Evolutionary conservation across 2,329 filamentous ascomycete genomes (phyloP), one percentile per base, ranked within the genome.

Genomic region (Fusarium fujikuroi): DNA sequence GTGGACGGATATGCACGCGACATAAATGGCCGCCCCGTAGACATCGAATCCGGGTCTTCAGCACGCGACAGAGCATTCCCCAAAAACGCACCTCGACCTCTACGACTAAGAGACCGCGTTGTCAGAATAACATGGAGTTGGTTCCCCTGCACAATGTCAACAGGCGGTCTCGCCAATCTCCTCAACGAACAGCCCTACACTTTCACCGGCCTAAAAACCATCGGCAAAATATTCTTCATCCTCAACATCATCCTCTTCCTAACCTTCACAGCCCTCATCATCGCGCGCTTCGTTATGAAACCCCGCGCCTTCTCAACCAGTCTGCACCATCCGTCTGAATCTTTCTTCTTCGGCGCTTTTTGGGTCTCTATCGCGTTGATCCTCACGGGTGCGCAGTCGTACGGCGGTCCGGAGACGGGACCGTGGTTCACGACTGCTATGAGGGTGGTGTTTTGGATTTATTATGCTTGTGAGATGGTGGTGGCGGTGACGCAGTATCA

Each of bases 131-230:
- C 66, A 7, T 69, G 66, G 66, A 2, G 9, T 8, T 69, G 66
- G 66, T 69, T 69, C 5, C 66, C 66, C 9, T 69, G 66, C 11
- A 69, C 66, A 39, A 69, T 69, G 66, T 30, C 66, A 9, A 69
- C 66, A 2, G 66, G 65, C 21, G 66, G 66, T 12, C 52, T 69
- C 4, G 66, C 66, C 58, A 69, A 69, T 25, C 15, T 69, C 23
- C 7, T 69, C 6, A 60, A 60, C 23, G 36, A 69, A n/a, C 66
- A 69, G 5, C 66, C 65, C 1, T 69, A 46, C 15, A 69, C 66
- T 2, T 69, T 69, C n/a, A 69, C 40, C 0, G 66, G 66, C 0
- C 10, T 69, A 1, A 47, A 69, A 7, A 65, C 59, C 6, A 69
- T 69, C 6, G 66, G 58, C 14, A 69, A 69, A 15, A 56, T 69